phyloP scores from a whole-genome alignment of 352 stramenopile species.

The Globisporangium barbulae region DNA sequence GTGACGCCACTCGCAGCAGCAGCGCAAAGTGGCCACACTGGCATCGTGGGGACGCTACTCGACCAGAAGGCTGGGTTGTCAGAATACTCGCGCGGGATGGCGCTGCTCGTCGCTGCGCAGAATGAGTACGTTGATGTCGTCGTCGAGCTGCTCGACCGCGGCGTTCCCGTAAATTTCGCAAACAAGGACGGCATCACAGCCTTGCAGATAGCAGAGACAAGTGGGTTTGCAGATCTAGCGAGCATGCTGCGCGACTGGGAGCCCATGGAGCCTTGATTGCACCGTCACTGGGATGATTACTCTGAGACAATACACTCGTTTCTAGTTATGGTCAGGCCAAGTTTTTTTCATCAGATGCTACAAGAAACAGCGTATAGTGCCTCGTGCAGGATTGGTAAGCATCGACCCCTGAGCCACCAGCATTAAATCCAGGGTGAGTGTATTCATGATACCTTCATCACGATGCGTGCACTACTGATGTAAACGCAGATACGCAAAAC shows the following conservation, averaged over 20 bases:
- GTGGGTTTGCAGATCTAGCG: slow-evolving; percentile 1
- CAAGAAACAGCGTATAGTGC: too few species aligned
- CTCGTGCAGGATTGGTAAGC: too few species aligned
- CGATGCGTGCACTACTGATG: not conserved
- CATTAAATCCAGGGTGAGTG: too few species aligned
- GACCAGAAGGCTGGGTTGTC: not conserved
- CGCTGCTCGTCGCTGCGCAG: slow-evolving; percentile 4
- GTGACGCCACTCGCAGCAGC: slow-evolving; percentile 3
- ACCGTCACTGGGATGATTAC: too few species aligned
- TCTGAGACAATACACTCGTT: too few species aligned
- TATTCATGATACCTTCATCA: too few species aligned
- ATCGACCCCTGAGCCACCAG: too few species aligned
- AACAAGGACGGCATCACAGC: slow-evolving; percentile 3
- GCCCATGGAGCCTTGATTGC: slow-evolving; percentile 1
- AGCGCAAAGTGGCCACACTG: slow-evolving; percentile 5
- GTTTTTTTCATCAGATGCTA: too few species aligned
- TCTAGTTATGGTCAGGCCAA: too few species aligned
- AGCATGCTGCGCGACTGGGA: slow-evolving; percentile 14
- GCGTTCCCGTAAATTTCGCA: slow-evolving; percentile 5
- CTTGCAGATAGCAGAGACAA: slow-evolving; percentile 8
- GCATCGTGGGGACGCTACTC: not conserved
- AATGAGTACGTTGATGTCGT: slow-evolving; percentile 3
- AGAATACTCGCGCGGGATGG: slow-evolving; percentile 3
- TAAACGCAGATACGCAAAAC: not conserved
- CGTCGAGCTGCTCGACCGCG: slow-evolving; percentile 8